Base-by-base conservation (phyloP, 2,329 filamentous ascomycete genomes). In the Magnaporthiopsis incrustans region DNA sequence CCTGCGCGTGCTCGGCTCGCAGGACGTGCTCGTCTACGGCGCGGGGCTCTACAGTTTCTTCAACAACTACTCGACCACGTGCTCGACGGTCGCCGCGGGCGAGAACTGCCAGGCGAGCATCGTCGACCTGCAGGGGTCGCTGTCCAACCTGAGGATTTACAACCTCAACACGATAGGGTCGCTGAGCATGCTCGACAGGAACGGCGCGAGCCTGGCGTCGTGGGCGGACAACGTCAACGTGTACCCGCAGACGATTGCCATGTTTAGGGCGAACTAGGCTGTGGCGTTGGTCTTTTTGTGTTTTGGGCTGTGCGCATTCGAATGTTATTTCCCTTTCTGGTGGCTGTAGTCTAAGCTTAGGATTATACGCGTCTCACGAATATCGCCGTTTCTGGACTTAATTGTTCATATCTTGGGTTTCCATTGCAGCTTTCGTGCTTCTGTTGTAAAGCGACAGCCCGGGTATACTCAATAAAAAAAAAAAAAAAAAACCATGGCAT, bases 41-140 rank as follows among this genome's bases (percentile, higher is more conserved):
- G 83, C 82, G 0, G 89, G 88, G 0, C 70, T 89, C 18, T 91
- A 91, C 74, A 85, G 81, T 3, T 89, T 89, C 78, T 90, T 89
- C 72, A 79, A 83, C 71, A 85, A 88, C 73, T 89, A 89, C 75
- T 80, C 77, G 60, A 79, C 79, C 12, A 65, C 73, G 0, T 84
- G 82, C 70, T 80, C 78, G n/a, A 77, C 77, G 32, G 75, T 77
- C 63, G 71, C 71, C 2, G 77, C 76, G 0, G 76, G 74, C 5
- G 73, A 77, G 59, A 74, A 76, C 64, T 84, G 82, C 72, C 82
- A 84, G 71, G 71, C 77, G 62, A 74, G 77, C 57, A 79, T 82
- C 57, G 67, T 78, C 10, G 68, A 67, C 14, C 66, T 76, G n/a
- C 68, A 75, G 64, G 71, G 72, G 18, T 57, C 60, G 1, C 65